Percentiles rank a stretch among this genome's conserved stretches.
Conservation (phyloP, 176 grass and related monocot species). For the Areca catechu region DNA sequence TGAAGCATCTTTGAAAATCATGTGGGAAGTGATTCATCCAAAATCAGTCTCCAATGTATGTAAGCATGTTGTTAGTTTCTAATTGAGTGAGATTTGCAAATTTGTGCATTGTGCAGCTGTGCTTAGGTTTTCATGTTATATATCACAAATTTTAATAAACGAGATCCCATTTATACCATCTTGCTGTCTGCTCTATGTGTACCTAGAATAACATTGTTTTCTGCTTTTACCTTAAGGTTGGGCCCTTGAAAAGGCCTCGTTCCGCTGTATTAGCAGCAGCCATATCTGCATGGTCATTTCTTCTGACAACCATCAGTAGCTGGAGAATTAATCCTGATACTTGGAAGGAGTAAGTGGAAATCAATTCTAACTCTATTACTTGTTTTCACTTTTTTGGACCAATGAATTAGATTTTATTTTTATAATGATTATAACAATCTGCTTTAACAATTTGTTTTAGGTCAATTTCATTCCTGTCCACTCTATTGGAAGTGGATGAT, state of each 20-base stretch:
- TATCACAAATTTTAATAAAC: too few species aligned
- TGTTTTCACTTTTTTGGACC: background rate
- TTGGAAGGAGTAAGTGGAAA: conserved; percentile 76
- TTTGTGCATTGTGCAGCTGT: too few species aligned
- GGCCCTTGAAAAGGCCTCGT: conserved; percentile 48
- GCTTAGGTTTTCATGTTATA: too few species aligned
- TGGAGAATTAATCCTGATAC: conserved; percentile 85
- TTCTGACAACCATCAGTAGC: conserved; percentile 68
- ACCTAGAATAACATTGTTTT: conserved; percentile 8
- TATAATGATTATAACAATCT: background rate
- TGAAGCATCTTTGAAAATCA: conserved; percentile 56
- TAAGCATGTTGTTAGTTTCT: conserved; percentile 14
- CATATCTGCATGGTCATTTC: conserved; percentile 85
- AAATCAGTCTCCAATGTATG: conserved; percentile 77
- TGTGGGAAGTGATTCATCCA: conserved; percentile 86
- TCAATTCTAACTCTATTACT: background rate
- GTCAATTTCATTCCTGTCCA: conserved; percentile 57
- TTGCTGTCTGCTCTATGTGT: too few species aligned
- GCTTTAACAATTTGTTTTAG: conserved; percentile 23
- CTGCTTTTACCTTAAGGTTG: conserved; percentile 41
- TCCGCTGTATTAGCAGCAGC: conserved; percentile 62
- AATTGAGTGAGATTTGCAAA: too few species aligned
- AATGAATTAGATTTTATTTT: background rate
- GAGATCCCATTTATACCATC: too few species aligned
- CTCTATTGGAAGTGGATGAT: conserved; percentile 67